Evolutionary conservation across 768 basidiomycete species (phyloP).

Genomic region (Boletus patriciae): DNA sequence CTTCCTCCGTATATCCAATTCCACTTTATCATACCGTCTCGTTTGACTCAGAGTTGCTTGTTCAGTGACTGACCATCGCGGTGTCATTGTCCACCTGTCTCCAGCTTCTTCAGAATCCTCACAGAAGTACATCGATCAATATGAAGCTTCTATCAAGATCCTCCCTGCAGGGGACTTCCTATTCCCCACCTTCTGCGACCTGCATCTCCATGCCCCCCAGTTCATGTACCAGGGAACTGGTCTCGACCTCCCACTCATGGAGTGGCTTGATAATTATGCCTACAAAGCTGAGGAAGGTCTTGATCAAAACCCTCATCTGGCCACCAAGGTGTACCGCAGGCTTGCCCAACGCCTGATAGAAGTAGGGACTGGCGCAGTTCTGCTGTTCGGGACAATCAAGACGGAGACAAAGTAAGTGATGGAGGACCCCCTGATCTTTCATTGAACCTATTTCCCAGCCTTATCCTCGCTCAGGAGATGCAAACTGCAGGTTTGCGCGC

Average conservation of each 20-base stretch:
- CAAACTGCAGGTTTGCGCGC: constrained; percentile 69
- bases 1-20: constrained; percentile 44
- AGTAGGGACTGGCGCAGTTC: constrained; percentile 73
- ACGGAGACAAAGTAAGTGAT: constrained; percentile 72
- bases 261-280: constrained; percentile 82
- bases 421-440: not conserved
- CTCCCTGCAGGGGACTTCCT: constrained; percentile 62
- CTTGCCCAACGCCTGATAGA: constrained; percentile 67
- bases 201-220: constrained; percentile 88
- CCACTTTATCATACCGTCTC: not conserved
- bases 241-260: constrained; percentile 78
- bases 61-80: constrained; percentile 38
- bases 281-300: constrained; percentile 79
- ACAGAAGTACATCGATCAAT: constrained; percentile 28
- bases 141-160: constrained; percentile 19
- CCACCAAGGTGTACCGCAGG: constrained; percentile 62
- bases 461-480: constrained; percentile 78
- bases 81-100: constrained; percentile 55
- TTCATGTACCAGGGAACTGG: constrained; percentile 88
- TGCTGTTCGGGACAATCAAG: constrained; percentile 84
- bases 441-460: constrained; percentile 38
- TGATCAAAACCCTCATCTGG: constrained; percentile 60
- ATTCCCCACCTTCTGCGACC: constrained; percentile 77
- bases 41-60: constrained; percentile 1
- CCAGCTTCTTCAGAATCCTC: constrained; percentile 39